phyloP scores from a whole-genome alignment of 352 stramenopile genomes.

The Phytophthora megakarya region DNA sequence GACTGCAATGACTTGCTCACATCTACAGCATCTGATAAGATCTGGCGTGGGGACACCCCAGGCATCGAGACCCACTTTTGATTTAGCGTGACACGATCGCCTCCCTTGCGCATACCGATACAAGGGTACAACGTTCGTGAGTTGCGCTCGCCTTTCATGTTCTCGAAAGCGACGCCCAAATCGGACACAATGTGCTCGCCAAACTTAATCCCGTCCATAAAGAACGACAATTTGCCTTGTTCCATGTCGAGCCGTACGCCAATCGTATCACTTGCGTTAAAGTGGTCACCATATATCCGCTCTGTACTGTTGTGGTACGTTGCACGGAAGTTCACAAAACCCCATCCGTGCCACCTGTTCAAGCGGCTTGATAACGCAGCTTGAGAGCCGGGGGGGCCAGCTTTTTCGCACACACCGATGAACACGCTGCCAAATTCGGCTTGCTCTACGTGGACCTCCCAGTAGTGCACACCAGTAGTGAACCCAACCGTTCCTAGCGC shows the following conservation, averaged over 20 bases:
- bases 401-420: slow-evolving; percentile 95
- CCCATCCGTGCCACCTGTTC: slow-evolving; percentile 93
- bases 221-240: slow-evolving; percentile 96
- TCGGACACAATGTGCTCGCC: slow-evolving; percentile 98
- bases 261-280: slow-evolving; percentile 97
- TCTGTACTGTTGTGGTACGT: slow-evolving; percentile 94
- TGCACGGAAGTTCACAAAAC: slow-evolving; percentile 98
- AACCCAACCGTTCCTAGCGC: slow-evolving; percentile 88
- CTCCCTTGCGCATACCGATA: slow-evolving; percentile 95
- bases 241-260: slow-evolving; percentile 99
- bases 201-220: slow-evolving; percentile 99
- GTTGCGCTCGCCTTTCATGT: slow-evolving; percentile 85
- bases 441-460: slow-evolving; percentile 97
- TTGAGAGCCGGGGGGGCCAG: slow-evolving; percentile 76
- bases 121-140: slow-evolving; percentile 94
- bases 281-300: slow-evolving; percentile 89
- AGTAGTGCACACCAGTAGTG: slow-evolving; percentile 95
- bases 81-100: slow-evolving; percentile 95
- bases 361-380: slow-evolving; percentile 74
- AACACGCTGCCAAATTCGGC: slow-evolving; percentile 98
- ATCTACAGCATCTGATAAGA: slow-evolving; percentile 88
- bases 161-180: slow-evolving; percentile 97
- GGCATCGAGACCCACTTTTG: slow-evolving; percentile 93
- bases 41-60: slow-evolving; percentile 71
- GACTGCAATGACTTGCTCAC: slow-evolving; percentile 89